phyloP scores from a whole-genome alignment of 345 rosid genomes.

The Triadica sebifera region DNA sequence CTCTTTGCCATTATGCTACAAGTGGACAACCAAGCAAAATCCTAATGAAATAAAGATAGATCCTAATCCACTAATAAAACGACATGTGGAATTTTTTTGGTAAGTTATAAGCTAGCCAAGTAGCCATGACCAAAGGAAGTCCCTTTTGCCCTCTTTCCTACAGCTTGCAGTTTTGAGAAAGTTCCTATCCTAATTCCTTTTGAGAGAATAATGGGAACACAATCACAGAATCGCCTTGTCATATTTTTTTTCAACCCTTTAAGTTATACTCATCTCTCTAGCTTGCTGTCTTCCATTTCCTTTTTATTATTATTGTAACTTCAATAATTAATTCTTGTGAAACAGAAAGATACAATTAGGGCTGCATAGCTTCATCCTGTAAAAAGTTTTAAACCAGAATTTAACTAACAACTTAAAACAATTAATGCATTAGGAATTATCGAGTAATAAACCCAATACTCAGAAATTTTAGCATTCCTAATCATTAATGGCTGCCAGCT shows the following conservation, averaged over 20 bases:
- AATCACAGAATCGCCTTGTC: neutral
- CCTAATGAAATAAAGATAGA: slow-evolving; percentile 1
- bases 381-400: too few species aligned
- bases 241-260: neutral
- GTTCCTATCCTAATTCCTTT: slow-evolving; percentile 2
- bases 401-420: too few species aligned
- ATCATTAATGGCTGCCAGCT: too few species aligned
- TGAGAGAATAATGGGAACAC: slow-evolving; percentile 11
- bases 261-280: neutral
- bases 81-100: slow-evolving; percentile 4
- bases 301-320: neutral
- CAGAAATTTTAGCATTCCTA: too few species aligned
- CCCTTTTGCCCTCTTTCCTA: neutral
- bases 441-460: too few species aligned
- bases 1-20: neutral
- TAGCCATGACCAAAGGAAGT: too few species aligned
- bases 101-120: neutral
- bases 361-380: too few species aligned
- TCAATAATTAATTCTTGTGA: neutral
- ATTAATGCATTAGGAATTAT: too few species aligned
- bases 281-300: slow-evolving; percentile 14
- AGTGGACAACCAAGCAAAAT: slow-evolving; percentile 2
- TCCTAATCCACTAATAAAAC: slow-evolving; percentile 6
- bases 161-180: neutral
- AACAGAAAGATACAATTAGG: neutral